Conservation (phyloP, 345 rosid genomes). For the Hibiscus mutabilis region DNA sequence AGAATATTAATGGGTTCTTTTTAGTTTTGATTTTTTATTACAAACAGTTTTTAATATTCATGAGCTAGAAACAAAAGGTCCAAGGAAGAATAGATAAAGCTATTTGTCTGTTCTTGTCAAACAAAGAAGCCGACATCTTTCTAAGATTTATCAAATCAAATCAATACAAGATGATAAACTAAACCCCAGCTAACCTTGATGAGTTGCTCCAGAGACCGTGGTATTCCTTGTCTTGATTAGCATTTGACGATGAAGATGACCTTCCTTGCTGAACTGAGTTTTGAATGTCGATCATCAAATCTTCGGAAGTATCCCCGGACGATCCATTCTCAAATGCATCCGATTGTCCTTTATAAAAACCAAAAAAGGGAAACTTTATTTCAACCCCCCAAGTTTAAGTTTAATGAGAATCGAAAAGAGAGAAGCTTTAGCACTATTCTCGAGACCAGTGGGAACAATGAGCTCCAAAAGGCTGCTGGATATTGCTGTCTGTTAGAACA, state of each 20-base stretch:
- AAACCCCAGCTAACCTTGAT: constrained; percentile 32
- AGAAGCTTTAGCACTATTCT: not conserved
- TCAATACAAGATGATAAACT: not conserved
- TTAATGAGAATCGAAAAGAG: not conserved
- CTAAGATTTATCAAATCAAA: not conserved
- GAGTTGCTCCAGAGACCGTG: constrained; percentile 70
- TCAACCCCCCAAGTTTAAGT: not conserved
- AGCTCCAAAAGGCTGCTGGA: not conserved
- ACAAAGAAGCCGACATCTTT: not conserved
- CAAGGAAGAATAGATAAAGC: not conserved
- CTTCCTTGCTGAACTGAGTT: constrained; percentile 45
- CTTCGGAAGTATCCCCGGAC: constrained; percentile 85
- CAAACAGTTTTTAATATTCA: not conserved
- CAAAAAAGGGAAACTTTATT: not conserved
- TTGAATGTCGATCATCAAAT: constrained; percentile 60
- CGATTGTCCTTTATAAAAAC: constrained; percentile 47
- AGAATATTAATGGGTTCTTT: not conserved
- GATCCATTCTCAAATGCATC: constrained; percentile 72
- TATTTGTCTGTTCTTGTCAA: not conserved
- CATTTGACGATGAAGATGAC: constrained; percentile 16
- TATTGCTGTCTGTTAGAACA: not conserved
- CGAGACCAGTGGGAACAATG: not conserved
- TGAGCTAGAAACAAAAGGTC: not conserved
- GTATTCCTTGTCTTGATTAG: constrained; percentile 36
- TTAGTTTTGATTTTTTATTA: not conserved